Percentiles rank a stretch among this genome's conserved stretches.
Evolutionary conservation across 805 yeast species (phyloP).

Genomic region (Monosporozyma servazzii): DNA sequence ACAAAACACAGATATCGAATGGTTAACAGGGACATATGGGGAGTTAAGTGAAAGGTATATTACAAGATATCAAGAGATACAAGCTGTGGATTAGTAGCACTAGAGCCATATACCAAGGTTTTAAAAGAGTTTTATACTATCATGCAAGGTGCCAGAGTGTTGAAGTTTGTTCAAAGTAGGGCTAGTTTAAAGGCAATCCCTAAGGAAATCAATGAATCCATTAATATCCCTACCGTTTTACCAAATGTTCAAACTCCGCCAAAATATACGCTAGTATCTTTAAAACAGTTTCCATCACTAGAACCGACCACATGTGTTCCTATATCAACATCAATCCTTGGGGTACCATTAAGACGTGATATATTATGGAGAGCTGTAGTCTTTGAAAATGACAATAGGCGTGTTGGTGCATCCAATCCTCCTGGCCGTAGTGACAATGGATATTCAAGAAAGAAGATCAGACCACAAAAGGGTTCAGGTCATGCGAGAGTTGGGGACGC

Average conservation of each 20-base stretch:
- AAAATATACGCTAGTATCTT: constrained; percentile 61
- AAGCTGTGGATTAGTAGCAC: too few species aligned
- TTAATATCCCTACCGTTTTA: not conserved
- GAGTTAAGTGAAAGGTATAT: too few species aligned
- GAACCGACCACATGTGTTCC: constrained; percentile 78
- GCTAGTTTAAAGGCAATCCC: not conserved
- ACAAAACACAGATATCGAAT: too few species aligned
- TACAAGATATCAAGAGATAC: too few species aligned
- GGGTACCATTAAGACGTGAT: constrained; percentile 78
- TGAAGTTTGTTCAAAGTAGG: not conserved
- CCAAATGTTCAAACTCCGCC: constrained; percentile 42
- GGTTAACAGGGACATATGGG: too few species aligned
- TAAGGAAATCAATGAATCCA: not conserved
- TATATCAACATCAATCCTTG: constrained; percentile 60
- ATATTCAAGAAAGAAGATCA: constrained; percentile 71
- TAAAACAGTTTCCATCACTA: constrained; percentile 80
- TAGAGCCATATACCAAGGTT: too few species aligned
- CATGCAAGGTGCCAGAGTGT: not conserved
- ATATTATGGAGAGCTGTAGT: constrained; percentile 89
- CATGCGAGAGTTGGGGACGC: constrained; percentile 94
- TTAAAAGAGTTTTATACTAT: not conserved
- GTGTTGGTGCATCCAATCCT: constrained; percentile 85
- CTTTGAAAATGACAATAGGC: constrained; percentile 77
- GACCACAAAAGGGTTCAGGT: constrained; percentile 91
- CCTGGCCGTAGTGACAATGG: constrained; percentile 82